Conservation (phyloP, 108 stramenopile genomes). For the Asterionellopsis glacialis region DNA sequence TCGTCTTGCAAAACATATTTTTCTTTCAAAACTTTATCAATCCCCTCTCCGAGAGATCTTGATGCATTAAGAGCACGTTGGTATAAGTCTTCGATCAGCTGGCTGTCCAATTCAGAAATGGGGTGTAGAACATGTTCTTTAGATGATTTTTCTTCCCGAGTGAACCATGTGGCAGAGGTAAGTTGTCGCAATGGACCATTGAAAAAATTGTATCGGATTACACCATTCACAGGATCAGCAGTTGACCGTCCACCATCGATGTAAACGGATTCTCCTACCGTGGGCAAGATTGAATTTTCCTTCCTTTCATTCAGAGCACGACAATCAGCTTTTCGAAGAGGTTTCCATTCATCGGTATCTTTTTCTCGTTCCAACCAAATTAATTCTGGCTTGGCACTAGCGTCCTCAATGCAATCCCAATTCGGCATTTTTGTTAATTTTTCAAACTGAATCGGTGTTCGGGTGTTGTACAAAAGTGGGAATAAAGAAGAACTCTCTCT, state of each 20-base stretch:
- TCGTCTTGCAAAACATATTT: constrained; percentile 43
- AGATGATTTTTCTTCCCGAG: constrained; percentile 35
- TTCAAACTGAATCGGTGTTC: no score
- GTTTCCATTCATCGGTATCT: constrained; percentile 64
- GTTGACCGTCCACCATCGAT: constrained; percentile 67
- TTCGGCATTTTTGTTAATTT: constrained; percentile 47
- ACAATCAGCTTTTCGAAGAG: constrained; percentile 71
- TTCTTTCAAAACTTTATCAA: constrained; percentile 53
- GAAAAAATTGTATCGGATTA: constrained; percentile 58
- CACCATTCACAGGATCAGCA: constrained; percentile 44
- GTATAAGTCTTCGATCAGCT: constrained; percentile 61
- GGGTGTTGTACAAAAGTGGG: no score
- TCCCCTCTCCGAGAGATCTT: constrained; percentile 42
- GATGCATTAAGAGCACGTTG: constrained; percentile 51
- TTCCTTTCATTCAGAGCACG: constrained; percentile 58
- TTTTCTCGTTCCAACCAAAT: constrained; percentile 44
- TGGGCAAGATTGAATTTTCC: background rate
- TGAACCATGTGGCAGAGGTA: constrained; percentile 71
- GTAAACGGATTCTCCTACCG: constrained; percentile 22
- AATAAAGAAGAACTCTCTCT: no score
- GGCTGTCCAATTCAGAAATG: constrained; percentile 36
- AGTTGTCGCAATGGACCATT: constrained; percentile 33
- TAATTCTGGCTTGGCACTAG: constrained; percentile 34
- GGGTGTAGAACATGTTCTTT: constrained; percentile 52
- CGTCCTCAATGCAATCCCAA: constrained; percentile 71